Conservation (phyloP, 495 filamentous ascomycete genomes). For the Trichoderma erinaceum region DNA sequence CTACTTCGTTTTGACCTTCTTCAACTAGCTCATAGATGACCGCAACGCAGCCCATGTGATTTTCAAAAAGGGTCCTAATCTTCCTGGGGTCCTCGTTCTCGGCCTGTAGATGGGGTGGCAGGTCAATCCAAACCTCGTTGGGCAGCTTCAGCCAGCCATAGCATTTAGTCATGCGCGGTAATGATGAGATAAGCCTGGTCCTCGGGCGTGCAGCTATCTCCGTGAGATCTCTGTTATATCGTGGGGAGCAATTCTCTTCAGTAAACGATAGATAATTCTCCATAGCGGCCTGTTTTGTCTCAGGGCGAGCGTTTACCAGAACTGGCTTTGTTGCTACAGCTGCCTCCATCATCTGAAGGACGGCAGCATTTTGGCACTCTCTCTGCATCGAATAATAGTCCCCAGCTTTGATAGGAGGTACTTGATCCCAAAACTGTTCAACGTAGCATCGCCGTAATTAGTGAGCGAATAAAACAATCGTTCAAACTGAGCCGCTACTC, state of each 20-base stretch:
- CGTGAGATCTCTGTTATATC: neutral
- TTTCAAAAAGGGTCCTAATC: neutral
- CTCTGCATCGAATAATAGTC: slow-evolving; percentile 9
- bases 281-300: neutral
- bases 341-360: slow-evolving; percentile 15
- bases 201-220: neutral
- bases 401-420: neutral
- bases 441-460: neutral
- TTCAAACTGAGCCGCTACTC: neutral
- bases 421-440: neutral
- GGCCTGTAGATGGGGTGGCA: neutral
- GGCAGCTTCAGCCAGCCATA: slow-evolving; percentile 12
- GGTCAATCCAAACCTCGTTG: neutral
- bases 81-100: neutral
- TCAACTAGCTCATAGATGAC: slow-evolving; percentile 9
- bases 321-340: neutral
- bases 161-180: slow-evolving; percentile 12
- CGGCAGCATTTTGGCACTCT: slow-evolving; percentile 13
- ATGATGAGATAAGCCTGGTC: neutral
- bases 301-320: neutral
- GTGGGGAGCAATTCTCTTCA: neutral
- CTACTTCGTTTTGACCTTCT: neutral
- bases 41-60: neutral
- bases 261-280: neutral
- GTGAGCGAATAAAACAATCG: neutral